phyloP scores from a whole-genome alignment of 192 early-diverging fungal species.

The Phycomyces nitens region DNA sequence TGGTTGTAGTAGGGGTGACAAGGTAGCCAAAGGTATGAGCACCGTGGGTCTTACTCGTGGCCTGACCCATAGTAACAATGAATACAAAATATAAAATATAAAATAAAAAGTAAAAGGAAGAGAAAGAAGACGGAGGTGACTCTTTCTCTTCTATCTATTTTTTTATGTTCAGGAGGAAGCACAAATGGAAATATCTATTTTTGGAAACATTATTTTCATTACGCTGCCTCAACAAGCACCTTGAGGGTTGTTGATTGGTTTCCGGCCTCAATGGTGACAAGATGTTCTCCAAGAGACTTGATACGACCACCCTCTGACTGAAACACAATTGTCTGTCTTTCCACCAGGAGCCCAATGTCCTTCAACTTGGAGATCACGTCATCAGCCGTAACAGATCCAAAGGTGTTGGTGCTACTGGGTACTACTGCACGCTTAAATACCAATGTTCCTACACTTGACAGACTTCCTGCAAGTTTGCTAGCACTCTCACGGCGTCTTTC shows the following conservation, averaged over 20 bases:
- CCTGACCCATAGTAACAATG: neutral
- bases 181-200: neutral
- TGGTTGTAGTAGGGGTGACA: neutral
- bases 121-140: no score
- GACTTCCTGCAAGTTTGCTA: conserved; percentile 1
- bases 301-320: conserved; percentile 29
- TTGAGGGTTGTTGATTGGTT: conserved; percentile 15
- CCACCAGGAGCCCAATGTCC: conserved; percentile 17
- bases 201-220: conserved; percentile 12
- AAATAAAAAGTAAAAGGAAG: neutral
- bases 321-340: conserved; percentile 25
- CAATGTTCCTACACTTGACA: conserved; percentile 14
- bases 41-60: neutral
- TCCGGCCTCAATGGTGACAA: conserved; percentile 17
- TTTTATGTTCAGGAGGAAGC: neutral
- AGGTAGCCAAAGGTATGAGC: neutral
- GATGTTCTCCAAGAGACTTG: conserved; percentile 29
- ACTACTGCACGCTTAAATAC: conserved; percentile 27
- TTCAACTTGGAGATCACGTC: conserved; percentile 29
- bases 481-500: conserved; percentile 8
- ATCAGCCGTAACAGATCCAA: conserved; percentile 37
- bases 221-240: conserved; percentile 16
- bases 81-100: no score
- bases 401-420: conserved; percentile 28
- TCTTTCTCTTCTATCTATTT: neutral